Evolutionary conservation across 352 stramenopile genomes (phyloP).

Genomic region (Globisporangium recalcitrans): DNA sequence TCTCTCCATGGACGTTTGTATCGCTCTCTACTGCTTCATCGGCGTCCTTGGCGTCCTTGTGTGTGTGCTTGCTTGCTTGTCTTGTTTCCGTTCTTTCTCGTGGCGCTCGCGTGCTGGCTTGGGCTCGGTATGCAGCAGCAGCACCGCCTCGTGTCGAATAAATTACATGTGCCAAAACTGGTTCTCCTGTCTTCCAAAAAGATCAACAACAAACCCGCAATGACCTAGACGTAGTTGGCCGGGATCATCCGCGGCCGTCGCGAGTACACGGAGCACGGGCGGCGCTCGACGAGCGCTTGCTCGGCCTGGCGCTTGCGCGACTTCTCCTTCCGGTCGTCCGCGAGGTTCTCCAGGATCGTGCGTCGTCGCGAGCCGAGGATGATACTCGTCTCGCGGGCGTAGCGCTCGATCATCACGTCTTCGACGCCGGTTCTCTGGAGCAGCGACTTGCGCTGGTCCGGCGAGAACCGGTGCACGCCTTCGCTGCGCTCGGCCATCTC

Average conservation of each 20-base stretch:
- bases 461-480: conserved; percentile 40
- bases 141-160: conserved; percentile 7
- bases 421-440: conserved; percentile 31
- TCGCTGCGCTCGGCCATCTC: conserved; percentile 46
- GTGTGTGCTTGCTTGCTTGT: conserved; percentile 5
- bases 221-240: conserved; percentile 47
- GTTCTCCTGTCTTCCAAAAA: not conserved
- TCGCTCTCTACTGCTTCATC: conserved; percentile 6
- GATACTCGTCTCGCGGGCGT: conserved; percentile 40
- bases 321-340: conserved; percentile 18
- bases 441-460: conserved; percentile 27
- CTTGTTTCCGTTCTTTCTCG: not conserved
- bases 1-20: conserved; percentile 1
- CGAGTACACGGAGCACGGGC: conserved; percentile 39
- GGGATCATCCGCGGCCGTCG: conserved; percentile 62
- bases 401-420: conserved; percentile 41
- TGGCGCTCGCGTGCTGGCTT: not conserved
- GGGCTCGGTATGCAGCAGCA: not conserved
- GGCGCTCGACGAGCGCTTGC: conserved; percentile 31
- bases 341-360: conserved; percentile 28
- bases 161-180: conserved; percentile 14
- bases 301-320: conserved; percentile 44
- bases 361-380: conserved; percentile 36
- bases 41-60: not conserved
- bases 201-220: not conserved